A percentile compares a stretch with the other conserved stretches of the same genome.
These are phyloP conservation scores for Exidia glandulosa DNA, from an alignment of 768 basidiomycete genomes.

Conservation along the genomic window DNA sequence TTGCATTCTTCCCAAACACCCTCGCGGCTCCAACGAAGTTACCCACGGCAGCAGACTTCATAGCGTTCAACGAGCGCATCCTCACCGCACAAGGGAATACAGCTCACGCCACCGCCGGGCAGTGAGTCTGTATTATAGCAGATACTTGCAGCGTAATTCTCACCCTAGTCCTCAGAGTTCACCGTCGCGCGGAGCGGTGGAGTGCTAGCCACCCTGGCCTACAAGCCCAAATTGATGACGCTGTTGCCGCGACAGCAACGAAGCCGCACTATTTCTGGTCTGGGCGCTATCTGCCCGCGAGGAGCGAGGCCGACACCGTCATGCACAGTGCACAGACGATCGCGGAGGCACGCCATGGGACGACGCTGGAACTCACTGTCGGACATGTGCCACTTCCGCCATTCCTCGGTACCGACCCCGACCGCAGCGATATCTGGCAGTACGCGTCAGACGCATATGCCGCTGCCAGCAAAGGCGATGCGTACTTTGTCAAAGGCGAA, in stretches of 20 bases:
- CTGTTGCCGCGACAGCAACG: not conserved
- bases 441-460: not conserved
- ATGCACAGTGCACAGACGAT: not conserved
- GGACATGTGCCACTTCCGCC: not conserved
- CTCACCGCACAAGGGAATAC: not conserved
- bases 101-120: not conserved
- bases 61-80: not conserved
- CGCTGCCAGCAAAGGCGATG: not conserved
- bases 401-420: not conserved
- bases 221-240: not conserved
- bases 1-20: no score
- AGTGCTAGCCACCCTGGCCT: not conserved
- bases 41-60: no score
- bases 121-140: not conserved
- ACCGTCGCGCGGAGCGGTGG: not conserved
- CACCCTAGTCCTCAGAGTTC: not conserved
- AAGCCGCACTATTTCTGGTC: slow-evolving; percentile 1
- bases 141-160: not conserved
- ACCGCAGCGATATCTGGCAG: not conserved
- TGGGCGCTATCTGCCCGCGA: not conserved
- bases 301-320: not conserved
- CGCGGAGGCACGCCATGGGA: not conserved
- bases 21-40: no score
- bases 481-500: not conserved
- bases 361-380: not conserved